These are phyloP conservation scores for Guillardia theta DNA, from an alignment of 78 protist genomes.

Conservation along the genomic window DNA sequence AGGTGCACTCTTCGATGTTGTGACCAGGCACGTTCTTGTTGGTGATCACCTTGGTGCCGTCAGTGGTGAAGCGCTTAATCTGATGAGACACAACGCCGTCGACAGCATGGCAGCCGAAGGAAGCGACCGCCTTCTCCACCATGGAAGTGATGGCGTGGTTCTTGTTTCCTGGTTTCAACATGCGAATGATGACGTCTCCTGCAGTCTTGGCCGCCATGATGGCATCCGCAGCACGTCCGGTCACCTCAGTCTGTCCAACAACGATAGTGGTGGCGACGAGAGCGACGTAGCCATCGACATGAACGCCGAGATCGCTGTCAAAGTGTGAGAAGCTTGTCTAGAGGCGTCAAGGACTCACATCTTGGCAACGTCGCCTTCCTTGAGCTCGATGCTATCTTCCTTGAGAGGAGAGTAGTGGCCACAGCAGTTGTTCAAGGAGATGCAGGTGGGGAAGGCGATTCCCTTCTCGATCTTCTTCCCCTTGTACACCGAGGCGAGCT, in stretches of 20 bases:
- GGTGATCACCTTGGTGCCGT: conserved; percentile 74
- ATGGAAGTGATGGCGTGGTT: background rate
- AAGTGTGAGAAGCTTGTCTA: background rate
- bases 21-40: conserved; percentile 42
- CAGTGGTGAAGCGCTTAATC: conserved; percentile 78
- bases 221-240: conserved; percentile 82
- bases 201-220: conserved; percentile 91
- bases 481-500: background rate
- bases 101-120: conserved; percentile 64
- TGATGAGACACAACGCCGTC: conserved; percentile 94
- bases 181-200: conserved; percentile 74
- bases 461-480: conserved; percentile 74
- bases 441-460: conserved; percentile 94
- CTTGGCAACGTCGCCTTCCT: conserved; percentile 91
- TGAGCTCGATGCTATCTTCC: conserved; percentile 54
- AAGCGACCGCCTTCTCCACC: background rate
- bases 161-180: conserved; percentile 64
- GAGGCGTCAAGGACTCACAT: conserved; percentile 52
- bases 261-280: conserved; percentile 86
- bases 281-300: conserved; percentile 92
- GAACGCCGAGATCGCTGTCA: conserved; percentile 91
- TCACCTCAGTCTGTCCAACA: conserved; percentile 50
- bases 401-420: conserved; percentile 94
- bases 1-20: conserved; percentile 35
- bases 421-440: conserved; percentile 87